Evolutionary conservation across 2,329 filamentous ascomycete species (phyloP).

Genomic region (Cryphonectria parasitica): DNA sequence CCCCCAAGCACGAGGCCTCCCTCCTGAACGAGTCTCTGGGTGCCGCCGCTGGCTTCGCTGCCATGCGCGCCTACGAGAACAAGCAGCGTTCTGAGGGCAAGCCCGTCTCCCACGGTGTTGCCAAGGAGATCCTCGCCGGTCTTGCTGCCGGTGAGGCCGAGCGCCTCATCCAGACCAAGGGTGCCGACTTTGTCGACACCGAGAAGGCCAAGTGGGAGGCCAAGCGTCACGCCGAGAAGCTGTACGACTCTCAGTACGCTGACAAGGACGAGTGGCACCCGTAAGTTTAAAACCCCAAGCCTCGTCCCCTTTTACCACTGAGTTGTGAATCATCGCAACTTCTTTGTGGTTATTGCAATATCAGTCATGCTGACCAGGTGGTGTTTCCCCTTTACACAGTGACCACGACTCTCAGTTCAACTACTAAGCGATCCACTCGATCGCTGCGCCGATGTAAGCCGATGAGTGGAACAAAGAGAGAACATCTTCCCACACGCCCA

Average conservation of each 20-base stretch:
- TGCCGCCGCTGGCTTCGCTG: constrained; percentile 76
- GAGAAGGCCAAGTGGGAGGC: constrained; percentile 64
- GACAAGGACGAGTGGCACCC: constrained; percentile 58
- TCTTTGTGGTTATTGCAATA: background rate
- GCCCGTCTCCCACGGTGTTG: constrained; percentile 71
- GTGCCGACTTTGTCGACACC: constrained; percentile 61
- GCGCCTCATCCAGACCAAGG: constrained; percentile 73
- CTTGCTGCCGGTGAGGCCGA: constrained; percentile 77
- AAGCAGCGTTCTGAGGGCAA: constrained; percentile 73
- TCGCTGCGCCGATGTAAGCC: constrained; percentile 1
- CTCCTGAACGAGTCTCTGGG: constrained; percentile 75
- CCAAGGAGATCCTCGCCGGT: constrained; percentile 76
- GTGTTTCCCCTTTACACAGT: background rate
- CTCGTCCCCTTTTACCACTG: too few relatives aligned
- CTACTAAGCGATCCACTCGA: constrained; percentile 21
- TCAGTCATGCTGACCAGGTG: background rate
- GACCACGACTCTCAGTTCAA: constrained; percentile 26
- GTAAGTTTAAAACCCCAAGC: constrained; percentile 44
- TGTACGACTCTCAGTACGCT: constrained; percentile 68
- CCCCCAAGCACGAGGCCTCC: constrained; percentile 59
- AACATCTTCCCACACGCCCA: constrained; percentile 1
- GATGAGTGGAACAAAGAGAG: background rate
- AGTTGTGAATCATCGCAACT: too few relatives aligned
- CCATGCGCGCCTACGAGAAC: constrained; percentile 80
- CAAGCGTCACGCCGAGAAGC: constrained; percentile 57